phyloP scores from a whole-genome alignment of 1,284 basidiomycete species.

The Rhodotorula sp. region DNA sequence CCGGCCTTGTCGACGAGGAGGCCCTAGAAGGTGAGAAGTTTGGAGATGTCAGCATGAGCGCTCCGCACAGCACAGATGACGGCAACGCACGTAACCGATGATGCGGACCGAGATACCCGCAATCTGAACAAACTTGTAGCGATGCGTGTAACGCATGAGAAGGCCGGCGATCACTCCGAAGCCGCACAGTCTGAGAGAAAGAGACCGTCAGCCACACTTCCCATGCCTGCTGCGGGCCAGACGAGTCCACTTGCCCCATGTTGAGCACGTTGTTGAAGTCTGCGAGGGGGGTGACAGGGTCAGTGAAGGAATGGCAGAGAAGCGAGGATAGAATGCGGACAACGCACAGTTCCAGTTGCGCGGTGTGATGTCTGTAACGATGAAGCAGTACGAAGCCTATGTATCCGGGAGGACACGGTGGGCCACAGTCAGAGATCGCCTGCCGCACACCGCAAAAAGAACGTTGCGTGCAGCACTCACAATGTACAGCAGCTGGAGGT shows the following conservation, averaged over 20 bases:
- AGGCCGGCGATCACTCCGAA: slow-evolving; percentile 53
- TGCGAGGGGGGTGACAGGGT: neutral
- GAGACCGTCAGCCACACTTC: too few species aligned
- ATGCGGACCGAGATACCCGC: slow-evolving; percentile 29
- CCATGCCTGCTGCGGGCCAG: too few species aligned
- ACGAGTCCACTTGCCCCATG: slow-evolving; percentile 29
- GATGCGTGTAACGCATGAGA: slow-evolving; percentile 52
- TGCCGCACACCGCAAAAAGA: too few species aligned
- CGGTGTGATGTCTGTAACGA: slow-evolving; percentile 43
- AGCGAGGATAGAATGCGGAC: neutral
- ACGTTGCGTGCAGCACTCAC: too few species aligned
- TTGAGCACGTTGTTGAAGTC: slow-evolving; percentile 45
- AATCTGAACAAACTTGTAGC: slow-evolving; percentile 53
- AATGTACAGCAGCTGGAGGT: slow-evolving; percentile 29
- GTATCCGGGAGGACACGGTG: too few species aligned
- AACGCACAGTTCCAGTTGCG: neutral
- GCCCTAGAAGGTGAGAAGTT: neutral
- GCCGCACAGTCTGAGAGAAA: slow-evolving; percentile 44
- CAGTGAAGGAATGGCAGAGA: too few species aligned
- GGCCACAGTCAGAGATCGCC: too few species aligned
- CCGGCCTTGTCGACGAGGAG: slow-evolving; percentile 31
- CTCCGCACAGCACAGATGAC: too few species aligned
- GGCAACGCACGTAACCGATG: slow-evolving; percentile 22
- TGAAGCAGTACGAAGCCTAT: slow-evolving; percentile 45
- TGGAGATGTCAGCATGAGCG: too few species aligned